Evolutionary conservation across 2,329 filamentous ascomycete species (phyloP), one percentile per base, ranked within the genome.

Genomic region (Verticillium nubilum): DNA sequence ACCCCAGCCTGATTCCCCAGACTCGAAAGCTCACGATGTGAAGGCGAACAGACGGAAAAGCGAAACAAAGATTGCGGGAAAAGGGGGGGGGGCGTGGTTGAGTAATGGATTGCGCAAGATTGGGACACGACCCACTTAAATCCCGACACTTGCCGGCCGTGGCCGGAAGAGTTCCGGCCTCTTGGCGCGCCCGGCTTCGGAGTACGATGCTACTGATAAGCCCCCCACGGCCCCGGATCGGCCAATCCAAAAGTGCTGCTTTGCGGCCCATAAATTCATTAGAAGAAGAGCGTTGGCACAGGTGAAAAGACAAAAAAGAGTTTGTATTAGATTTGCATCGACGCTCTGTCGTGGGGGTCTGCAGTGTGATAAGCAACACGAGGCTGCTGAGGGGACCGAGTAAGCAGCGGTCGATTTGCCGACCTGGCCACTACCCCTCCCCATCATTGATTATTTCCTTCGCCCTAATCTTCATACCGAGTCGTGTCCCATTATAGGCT

Each of bases 141-240:
- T 37, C 25, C 61, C 62, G 62, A 63, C 52, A 23, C 12, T 62
- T 57, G 60, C 62, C 62, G 62, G 61, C 54, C 57, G 52, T 58
- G 57, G 60, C 60, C 62, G 61, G 62, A 62, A 63, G 56, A 53
- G 52, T 62, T 63, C 61, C 61, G 61, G 61, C 61, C 54, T 59
- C 61, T 57, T 59, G 61, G 58, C 56, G 5, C 53, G 23, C 42
- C 37, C 35, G 56, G 25, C n/a, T 57, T 27, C 35, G 52, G 25
- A 53, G 17, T 25, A 26, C 25, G 52, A 13, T 53, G 25, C 27
- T n/a, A 29, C 52, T 17, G 52, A 53, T 53, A 53, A 52, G 17
- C 13, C n/a, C 29, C 35, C 50, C 31, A 54, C 42, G 42, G 42
- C 42, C n/a, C 42, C 42, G 42, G 19, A 7, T 25, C 42, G 9